Evolutionary conservation across 352 stramenopile genomes (phyloP), one percentile per base, ranked within the genome.

Genomic region (Elongisporangium anandrum): DNA sequence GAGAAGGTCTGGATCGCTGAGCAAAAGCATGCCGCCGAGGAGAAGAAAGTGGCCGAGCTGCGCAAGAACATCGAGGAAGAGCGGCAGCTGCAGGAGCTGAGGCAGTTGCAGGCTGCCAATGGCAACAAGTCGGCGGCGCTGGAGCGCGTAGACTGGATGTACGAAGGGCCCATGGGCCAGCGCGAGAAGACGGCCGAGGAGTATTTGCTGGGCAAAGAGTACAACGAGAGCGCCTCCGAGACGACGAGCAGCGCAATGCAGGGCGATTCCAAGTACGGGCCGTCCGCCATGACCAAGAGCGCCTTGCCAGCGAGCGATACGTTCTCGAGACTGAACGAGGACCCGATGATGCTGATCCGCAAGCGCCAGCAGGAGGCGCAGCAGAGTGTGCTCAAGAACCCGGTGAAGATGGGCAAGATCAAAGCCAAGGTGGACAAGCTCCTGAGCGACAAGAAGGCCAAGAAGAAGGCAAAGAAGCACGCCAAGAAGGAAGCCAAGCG

Each of bases 1-100:
- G 96, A 99, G 82, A 98, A 98, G 72, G 96, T 99, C 50, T 98
- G 95, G 96, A 85, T 98, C 51, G 95, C 92, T 10, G 96, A 99
- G 82, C 95, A 99, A 64, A 94, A 97, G 68, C 82, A 98, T 64
- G 87, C 82, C 41, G 85, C 85, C 2, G 96, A 99, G 72, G 87
- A 96, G 61, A 88, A 92, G 59, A 98, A 98, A 58, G 79, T 97
- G 1, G 82, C 81, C 16, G 95, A 99, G 85, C 73, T 99, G n/a
- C 86, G 88, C 58, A 96, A 97, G 68, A 97, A 99, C 70, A 97
- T 98, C 53, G 90, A 98, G 64, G 87, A 98, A 64, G 96, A 99
- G 76, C 86, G 94, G 2, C 94, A 99, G 73, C 65, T 98, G 60
- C 94, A 99, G 68, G 95, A 99, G 67, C 78, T 99, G 19, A 74